Base-by-base conservation (phyloP, 2,329 filamentous ascomycete genomes). In the Daldinia sp. region DNA sequence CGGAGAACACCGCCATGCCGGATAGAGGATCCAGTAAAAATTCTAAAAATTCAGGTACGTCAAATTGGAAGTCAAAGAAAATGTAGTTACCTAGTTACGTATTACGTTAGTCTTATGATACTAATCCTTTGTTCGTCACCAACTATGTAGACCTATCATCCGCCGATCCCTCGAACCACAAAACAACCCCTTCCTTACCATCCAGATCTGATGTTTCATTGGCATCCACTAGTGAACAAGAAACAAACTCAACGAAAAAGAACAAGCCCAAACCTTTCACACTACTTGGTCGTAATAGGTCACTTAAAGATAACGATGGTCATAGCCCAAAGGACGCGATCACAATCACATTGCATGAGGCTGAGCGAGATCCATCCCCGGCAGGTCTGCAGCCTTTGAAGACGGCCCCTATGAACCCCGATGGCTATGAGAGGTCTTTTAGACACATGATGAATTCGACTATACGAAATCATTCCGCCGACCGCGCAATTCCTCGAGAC, bases 391-490 rank as follows among this genome's bases (percentile, higher is more conserved):
- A 84, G 15, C 81, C 77, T 61, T 72, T 89, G 59, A 90, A 86
- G 77, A 90, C 90, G 1, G 88, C 92, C 9, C 89, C 91, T 1
- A 79, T 89, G 37, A 86, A 88, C 23, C 46, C 80, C 41, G 77
- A 79, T 23, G 71, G 69, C 6, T 87, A 88, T 73, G 92, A 94
- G 63, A 87, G 90, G 73, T 86, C 89, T 2, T 89, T 90, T 74
- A 87, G 88, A 72, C 87, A 91, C 50, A 90, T 91, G 82, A 90
- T 92, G 83, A 84, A 82, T 69, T 88, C 91, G 33, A 84, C 85
- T 26, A 79, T 85, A 62, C 87, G 92, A 69, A 93, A 92, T 73
- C 89, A 91, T 73, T 94, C 92, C 3, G 89, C 89, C 69, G 93
- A 97, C 78, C 88, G 92, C 73, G 79, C 83, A 18, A 76, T 80